These are phyloP conservation scores for Hamamelis virginiana DNA, from an alignment of 164 flowering plant genomes.

Conservation along the genomic window DNA sequence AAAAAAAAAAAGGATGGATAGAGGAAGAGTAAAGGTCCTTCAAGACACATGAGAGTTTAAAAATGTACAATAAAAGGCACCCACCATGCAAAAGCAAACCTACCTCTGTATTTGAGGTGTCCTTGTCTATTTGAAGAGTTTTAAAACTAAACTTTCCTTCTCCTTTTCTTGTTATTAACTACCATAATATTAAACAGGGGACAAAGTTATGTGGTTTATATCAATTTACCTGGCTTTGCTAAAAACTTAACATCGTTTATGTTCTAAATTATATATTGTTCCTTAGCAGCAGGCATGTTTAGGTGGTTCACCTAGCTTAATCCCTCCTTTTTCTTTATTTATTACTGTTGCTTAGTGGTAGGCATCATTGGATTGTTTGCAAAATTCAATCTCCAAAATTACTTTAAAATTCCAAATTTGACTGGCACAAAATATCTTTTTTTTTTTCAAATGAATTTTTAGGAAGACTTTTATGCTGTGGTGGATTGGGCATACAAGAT, in stretches of 20 bases:
- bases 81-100: neutral
- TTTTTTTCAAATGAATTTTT: constrained; percentile 11
- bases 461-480: constrained; percentile 97
- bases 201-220: neutral
- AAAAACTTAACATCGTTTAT: neutral
- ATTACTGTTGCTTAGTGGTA: neutral
- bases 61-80: too few relatives aligned
- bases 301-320: too few relatives aligned
- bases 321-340: neutral
- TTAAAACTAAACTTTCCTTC: neutral
- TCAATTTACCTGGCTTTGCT: constrained; percentile 2
- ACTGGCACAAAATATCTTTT: neutral
- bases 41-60: too few relatives aligned
- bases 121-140: neutral
- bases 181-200: too few relatives aligned
- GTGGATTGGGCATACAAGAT: constrained; percentile 99
- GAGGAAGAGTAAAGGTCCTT: too few relatives aligned
- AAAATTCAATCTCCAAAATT: neutral
- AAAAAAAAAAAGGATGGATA: too few relatives aligned
- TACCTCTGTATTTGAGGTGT: too few relatives aligned
- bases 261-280: too few relatives aligned
- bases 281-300: too few relatives aligned
- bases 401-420: neutral
- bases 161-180: neutral
- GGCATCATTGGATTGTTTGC: too few relatives aligned